Evolutionary conservation across 1,139 yeast genomes (phyloP).

Genomic region (Hyphopichia khmerensis): DNA sequence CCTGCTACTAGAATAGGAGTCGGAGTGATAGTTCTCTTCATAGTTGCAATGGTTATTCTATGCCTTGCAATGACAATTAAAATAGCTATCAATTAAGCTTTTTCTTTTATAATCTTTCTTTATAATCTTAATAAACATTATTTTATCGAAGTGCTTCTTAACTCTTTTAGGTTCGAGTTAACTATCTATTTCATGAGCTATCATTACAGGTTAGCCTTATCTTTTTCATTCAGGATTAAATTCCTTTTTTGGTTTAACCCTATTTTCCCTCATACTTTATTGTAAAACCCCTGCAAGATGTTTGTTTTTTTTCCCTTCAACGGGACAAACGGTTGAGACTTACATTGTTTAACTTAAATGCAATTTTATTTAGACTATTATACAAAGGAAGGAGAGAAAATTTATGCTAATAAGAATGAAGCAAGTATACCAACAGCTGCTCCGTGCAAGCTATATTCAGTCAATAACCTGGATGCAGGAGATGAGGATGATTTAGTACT

Average conservation of each 20-base stretch:
- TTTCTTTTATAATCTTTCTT: not conserved
- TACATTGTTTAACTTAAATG: too few species aligned
- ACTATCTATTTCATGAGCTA: not conserved
- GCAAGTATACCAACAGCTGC: not conserved
- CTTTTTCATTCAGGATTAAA: too few species aligned
- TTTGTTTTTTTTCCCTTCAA: too few species aligned
- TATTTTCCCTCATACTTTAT: too few species aligned
- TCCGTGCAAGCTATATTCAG: not conserved
- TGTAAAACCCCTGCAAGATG: too few species aligned
- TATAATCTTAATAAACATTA: too few species aligned
- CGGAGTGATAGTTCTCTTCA: slow-evolving; percentile 3
- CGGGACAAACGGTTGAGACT: too few species aligned
- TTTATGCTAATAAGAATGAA: slow-evolving; percentile 2
- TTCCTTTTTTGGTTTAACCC: too few species aligned
- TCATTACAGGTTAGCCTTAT: not conserved
- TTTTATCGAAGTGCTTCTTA: not conserved
- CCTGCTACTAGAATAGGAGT: slow-evolving; percentile 28
- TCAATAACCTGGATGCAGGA: not conserved
- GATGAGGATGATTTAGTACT: not conserved
- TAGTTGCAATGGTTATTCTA: slow-evolving; percentile 4
- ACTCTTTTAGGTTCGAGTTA: not conserved
- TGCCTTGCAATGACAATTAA: slow-evolving; percentile 3
- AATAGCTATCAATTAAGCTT: not conserved
- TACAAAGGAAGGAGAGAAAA: not conserved
- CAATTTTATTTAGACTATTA: not conserved